phyloP scores from a whole-genome alignment of 2,329 filamentous ascomycete genomes.

The Didymella glomerata region DNA sequence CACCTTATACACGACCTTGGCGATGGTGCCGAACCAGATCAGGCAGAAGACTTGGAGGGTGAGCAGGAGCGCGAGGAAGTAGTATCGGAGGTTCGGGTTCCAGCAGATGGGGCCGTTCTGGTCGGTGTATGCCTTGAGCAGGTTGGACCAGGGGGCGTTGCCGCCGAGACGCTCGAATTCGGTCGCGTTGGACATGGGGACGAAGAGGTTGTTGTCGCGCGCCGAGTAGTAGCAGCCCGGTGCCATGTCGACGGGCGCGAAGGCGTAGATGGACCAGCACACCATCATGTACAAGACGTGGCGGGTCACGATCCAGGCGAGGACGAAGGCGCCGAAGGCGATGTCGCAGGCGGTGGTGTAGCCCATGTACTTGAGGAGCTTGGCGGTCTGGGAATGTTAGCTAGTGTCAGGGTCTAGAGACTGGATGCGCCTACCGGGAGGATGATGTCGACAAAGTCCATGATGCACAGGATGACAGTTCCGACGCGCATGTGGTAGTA shows the following conservation, averaged over 20 bases:
- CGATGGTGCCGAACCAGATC: conserved; percentile 89
- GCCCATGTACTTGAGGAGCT: conserved; percentile 87
- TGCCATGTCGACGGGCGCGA: conserved; percentile 68
- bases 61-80: conserved; percentile 79
- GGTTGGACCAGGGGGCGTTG: conserved; percentile 60
- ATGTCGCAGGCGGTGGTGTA: conserved; percentile 79
- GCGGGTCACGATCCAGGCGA: conserved; percentile 82
- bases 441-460: conserved; percentile 92
- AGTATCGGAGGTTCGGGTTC: conserved; percentile 75
- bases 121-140: conserved; percentile 77
- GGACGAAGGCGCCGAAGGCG: conserved; percentile 84
- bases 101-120: conserved; percentile 80
- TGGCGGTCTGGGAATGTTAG: conserved; percentile 72
- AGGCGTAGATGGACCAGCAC: conserved; percentile 81
- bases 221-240: conserved; percentile 72
- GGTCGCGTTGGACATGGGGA: conserved; percentile 63
- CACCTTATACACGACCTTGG: conserved; percentile 82
- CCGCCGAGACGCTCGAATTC: conserved; percentile 52
- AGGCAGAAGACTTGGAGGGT: conserved; percentile 81
- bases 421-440: conserved; percentile 68
- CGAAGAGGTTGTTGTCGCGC: conserved; percentile 64
- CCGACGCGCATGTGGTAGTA: conserved; percentile 89
- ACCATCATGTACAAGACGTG: conserved; percentile 82
- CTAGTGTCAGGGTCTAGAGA: background rate
- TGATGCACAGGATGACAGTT: conserved; percentile 86